A percentile compares a stretch with the other conserved stretches of the same genome.
These are phyloP conservation scores for Trichothecium roseum DNA, from an alignment of 2,329 filamentous ascomycete species.

Conservation along the genomic window DNA sequence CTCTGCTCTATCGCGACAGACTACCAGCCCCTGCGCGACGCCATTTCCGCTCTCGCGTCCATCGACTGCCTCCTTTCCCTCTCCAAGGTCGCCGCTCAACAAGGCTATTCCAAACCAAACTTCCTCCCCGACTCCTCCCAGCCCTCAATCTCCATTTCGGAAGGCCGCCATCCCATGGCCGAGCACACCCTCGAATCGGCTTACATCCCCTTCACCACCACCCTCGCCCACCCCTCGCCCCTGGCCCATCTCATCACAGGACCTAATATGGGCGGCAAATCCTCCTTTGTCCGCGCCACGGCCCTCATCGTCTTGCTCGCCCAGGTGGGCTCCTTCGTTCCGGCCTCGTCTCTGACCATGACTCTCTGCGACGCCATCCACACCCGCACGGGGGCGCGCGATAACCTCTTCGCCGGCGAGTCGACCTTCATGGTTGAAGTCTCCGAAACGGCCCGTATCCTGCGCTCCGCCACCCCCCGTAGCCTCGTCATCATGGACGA, in stretches of 20 bases:
- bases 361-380: constrained; percentile 86
- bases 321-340: constrained; percentile 90
- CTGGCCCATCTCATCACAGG: constrained; percentile 84
- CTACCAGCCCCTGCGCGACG: constrained; percentile 84
- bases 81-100: constrained; percentile 71
- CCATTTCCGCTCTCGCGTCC: constrained; percentile 72
- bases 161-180: constrained; percentile 88
- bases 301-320: constrained; percentile 89
- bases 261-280: constrained; percentile 98
- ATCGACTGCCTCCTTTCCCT: constrained; percentile 87
- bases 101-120: constrained; percentile 75
- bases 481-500: constrained; percentile 90
- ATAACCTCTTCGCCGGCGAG: constrained; percentile 92
- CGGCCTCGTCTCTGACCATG: constrained; percentile 61
- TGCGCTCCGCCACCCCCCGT: constrained; percentile 77
- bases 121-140: constrained; percentile 51
- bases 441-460: constrained; percentile 80
- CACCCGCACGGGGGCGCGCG: constrained; percentile 90
- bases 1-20: constrained; percentile 66
- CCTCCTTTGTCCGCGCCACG: constrained; percentile 88
- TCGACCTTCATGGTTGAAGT: constrained; percentile 98
- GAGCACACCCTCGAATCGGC: constrained; percentile 76
- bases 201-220: constrained; percentile 86
- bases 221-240: constrained; percentile 53
- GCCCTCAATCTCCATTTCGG: constrained; percentile 48